These are phyloP conservation scores for Lenzites betulinus DNA, from an alignment of 768 basidiomycete genomes.

Conservation along the genomic window DNA sequence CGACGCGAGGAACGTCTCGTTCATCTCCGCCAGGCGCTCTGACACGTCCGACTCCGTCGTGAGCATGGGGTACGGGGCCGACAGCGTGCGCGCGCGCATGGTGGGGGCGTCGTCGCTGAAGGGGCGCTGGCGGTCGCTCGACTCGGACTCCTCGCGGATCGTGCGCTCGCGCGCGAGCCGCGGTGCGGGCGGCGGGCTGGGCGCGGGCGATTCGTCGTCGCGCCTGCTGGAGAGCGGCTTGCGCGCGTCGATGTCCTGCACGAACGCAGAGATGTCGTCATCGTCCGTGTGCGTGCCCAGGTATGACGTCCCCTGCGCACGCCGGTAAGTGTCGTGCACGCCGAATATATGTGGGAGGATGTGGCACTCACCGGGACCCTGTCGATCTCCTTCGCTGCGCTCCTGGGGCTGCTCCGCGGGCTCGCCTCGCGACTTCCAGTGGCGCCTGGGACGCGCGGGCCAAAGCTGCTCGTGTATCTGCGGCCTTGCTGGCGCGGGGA, in stretches of 20 bases:
- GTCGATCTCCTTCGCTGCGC: constrained; percentile 34
- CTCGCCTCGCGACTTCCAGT: constrained; percentile 40
- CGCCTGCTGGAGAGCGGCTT: constrained; percentile 50
- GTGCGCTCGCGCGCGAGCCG: constrained; percentile 10
- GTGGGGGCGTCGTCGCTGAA: neutral
- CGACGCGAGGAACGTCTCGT: constrained; percentile 64
- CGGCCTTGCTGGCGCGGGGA: constrained; percentile 41
- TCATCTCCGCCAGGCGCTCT: constrained; percentile 63
- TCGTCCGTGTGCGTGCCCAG: constrained; percentile 60
- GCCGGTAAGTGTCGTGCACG: constrained; percentile 1
- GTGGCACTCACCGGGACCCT: constrained; percentile 20
- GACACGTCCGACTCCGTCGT: constrained; percentile 70
- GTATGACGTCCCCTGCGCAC: constrained; percentile 43
- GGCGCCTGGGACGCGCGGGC: constrained; percentile 58
- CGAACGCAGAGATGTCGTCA: constrained; percentile 77
- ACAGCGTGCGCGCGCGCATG: constrained; percentile 26
- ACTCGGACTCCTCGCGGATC: constrained; percentile 9
- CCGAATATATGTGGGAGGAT: too few species aligned
- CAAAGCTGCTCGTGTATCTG: constrained; percentile 79
- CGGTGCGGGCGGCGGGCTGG: neutral
- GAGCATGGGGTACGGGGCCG: constrained; percentile 51
- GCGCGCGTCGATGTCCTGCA: constrained; percentile 73
- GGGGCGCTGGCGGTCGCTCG: constrained; percentile 5
- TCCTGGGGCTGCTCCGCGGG: constrained; percentile 44
- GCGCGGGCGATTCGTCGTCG: constrained; percentile 22